Conservation (phyloP, 306 rosid species). For the Vigna mungo region DNA sequence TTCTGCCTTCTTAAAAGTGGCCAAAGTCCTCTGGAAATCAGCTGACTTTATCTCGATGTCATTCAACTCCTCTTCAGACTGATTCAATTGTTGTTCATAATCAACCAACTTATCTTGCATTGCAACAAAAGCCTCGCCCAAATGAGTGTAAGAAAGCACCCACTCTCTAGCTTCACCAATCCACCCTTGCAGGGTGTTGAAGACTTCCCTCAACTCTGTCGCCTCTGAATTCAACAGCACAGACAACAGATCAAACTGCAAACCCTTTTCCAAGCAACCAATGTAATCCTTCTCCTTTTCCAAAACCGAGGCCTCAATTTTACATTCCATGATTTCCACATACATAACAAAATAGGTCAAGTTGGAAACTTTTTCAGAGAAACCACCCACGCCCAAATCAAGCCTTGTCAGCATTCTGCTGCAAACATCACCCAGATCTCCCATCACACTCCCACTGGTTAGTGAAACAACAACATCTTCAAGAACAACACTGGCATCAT, state of each 20-base stretch:
- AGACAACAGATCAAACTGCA: constrained; percentile 64
- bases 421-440: constrained; percentile 49
- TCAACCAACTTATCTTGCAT: constrained; percentile 58
- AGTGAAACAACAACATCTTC: constrained; percentile 43
- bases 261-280: constrained; percentile 55
- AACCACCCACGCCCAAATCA: constrained; percentile 62
- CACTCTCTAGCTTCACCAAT: constrained; percentile 50
- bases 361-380: constrained; percentile 69
- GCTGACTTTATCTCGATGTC: constrained; percentile 65
- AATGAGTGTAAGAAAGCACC: constrained; percentile 49
- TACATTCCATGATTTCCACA: constrained; percentile 62
- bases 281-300: constrained; percentile 43
- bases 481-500: constrained; percentile 29
- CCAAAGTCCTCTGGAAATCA: constrained; percentile 58
- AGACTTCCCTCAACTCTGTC: constrained; percentile 57
- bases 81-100: constrained; percentile 62
- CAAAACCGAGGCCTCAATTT: constrained; percentile 53
- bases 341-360: constrained; percentile 64
- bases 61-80: constrained; percentile 59
- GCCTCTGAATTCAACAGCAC: constrained; percentile 72
- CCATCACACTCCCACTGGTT: constrained; percentile 43
- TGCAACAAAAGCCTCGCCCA: constrained; percentile 50
- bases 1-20: constrained; percentile 44
- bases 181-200: constrained; percentile 53
- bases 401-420: constrained; percentile 51